Evolutionary conservation across 148 eudicot species (phyloP), one percentile per base, ranked within the genome.

Genomic region (Simmondsia chinensis): DNA sequence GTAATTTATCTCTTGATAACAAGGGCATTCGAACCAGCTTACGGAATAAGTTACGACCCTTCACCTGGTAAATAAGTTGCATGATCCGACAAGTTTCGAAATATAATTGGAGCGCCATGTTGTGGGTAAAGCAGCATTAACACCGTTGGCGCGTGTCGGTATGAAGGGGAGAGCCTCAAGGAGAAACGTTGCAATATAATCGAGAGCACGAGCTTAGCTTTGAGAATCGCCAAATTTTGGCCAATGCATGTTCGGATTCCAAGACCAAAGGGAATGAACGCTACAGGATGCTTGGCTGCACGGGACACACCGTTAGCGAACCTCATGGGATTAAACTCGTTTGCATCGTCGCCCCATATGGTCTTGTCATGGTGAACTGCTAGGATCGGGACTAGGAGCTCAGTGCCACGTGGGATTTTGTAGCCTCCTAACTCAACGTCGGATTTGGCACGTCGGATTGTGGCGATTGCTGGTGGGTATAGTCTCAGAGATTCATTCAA

Each of bases 121-220:
- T 89, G 97, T 2, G 97, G 95, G 58, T 84, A 68, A 0, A 89
- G 76, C 19, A 89, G 79, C 91, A 84, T 80, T 33, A 81, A 26
- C 2, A 89, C 84, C 26, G 95, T 74, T 11, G 97, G 97, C 1
- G 97, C 84, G 19, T 89, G 97, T 38, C 80, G 76, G 63, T 89
- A 89, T 1, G 64, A 65, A 1, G 97, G 80, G 31, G 91, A 63
- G 43, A 84, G 50, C 10, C 43, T 55, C 13, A 84, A 84, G 16
- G 80, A 65, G 64, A 71, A 84, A 5, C 95, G 78, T 33, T 78
- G 95, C 0, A 89, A 47, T 22, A 83, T 50, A 23, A 76, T 78
- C 0, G 95, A 51, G 3, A 84, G 57, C 7, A 81, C 83, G n/a
- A 89, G 55, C 54, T 84, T 89, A 9, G 95, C 82, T 56, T 89